phyloP scores from a whole-genome alignment of 2,329 filamentous ascomycete species.

The Falciphora oryzae region DNA sequence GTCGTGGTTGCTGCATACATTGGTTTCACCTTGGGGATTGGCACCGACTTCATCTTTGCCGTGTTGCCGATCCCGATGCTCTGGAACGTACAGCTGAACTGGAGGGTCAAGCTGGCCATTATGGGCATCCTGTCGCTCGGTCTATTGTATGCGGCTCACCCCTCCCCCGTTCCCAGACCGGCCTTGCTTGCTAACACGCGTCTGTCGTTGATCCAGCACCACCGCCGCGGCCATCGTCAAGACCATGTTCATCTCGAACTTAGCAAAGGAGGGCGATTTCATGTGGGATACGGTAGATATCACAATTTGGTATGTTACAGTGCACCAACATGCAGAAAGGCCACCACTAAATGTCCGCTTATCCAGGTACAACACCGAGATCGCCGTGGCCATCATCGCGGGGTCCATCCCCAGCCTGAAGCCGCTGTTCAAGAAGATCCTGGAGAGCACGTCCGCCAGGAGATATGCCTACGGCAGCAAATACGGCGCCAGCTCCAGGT shows the following conservation, averaged over 20 bases:
- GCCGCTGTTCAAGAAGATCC: constrained; percentile 16
- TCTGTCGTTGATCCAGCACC: constrained; percentile 13
- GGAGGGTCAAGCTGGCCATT: constrained; percentile 21
- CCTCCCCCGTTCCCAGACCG: too few relatives aligned
- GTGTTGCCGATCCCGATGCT: constrained; percentile 23
- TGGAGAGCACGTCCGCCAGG: not conserved
- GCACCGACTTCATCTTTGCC: constrained; percentile 24
- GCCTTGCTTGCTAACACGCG: not conserved
- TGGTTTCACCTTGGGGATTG: constrained; percentile 20
- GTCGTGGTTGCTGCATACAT: constrained; percentile 24
- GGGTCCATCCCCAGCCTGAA: constrained; percentile 18
- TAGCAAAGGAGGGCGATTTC: constrained; percentile 23
- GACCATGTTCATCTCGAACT: constrained; percentile 20
- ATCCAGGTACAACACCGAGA: constrained; percentile 19
- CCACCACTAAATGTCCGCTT: not conserved
- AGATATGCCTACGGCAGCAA: not conserved
- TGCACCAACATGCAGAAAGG: not conserved
- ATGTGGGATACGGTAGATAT: constrained; percentile 22
- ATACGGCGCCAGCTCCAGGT: not conserved
- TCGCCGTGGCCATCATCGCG: constrained; percentile 20
- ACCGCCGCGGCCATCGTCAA: constrained; percentile 21
- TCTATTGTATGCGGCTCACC: constrained; percentile 15
- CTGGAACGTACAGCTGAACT: constrained; percentile 24
- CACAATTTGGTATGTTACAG: constrained; percentile 21
- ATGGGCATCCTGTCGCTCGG: constrained; percentile 22